Conservation (phyloP, 1,139 yeast species). For the Pichiaceae sp. region DNA sequence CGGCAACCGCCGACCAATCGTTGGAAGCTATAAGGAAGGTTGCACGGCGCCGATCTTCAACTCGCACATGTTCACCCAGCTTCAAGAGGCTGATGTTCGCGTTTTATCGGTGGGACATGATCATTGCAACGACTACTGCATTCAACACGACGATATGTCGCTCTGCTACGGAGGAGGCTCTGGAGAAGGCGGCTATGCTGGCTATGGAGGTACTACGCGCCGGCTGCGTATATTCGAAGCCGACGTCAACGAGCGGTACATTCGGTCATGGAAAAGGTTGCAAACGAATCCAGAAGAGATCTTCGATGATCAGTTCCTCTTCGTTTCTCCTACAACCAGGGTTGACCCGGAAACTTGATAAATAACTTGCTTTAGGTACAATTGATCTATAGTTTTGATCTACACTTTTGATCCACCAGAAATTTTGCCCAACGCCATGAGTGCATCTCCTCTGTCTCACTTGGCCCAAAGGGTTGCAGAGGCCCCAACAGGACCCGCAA, state of each 20-base stretch:
- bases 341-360: too few relatives aligned
- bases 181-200: constrained; percentile 94
- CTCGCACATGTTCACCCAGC: constrained; percentile 50
- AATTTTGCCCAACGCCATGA: too few relatives aligned
- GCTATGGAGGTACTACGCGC: constrained; percentile 78
- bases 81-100: constrained; percentile 57
- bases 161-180: constrained; percentile 88
- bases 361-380: too few relatives aligned
- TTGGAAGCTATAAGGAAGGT: constrained; percentile 63
- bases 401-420: too few relatives aligned
- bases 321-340: too few relatives aligned
- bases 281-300: constrained; percentile 41
- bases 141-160: constrained; percentile 52
- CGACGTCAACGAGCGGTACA: constrained; percentile 42
- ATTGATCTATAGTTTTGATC: too few relatives aligned
- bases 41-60: constrained; percentile 72
- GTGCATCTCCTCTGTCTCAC: too few relatives aligned
- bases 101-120: constrained; percentile 87
- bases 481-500: too few relatives aligned
- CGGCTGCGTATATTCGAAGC: constrained; percentile 66
- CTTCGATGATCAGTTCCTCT: constrained; percentile 50
- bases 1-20: constrained; percentile 27
- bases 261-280: constrained; percentile 66
- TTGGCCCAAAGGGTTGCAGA: too few relatives aligned
- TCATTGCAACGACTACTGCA: constrained; percentile 87